phyloP scores from a whole-genome alignment of 257 asterid genomes.

The Fraxinus americana region DNA sequence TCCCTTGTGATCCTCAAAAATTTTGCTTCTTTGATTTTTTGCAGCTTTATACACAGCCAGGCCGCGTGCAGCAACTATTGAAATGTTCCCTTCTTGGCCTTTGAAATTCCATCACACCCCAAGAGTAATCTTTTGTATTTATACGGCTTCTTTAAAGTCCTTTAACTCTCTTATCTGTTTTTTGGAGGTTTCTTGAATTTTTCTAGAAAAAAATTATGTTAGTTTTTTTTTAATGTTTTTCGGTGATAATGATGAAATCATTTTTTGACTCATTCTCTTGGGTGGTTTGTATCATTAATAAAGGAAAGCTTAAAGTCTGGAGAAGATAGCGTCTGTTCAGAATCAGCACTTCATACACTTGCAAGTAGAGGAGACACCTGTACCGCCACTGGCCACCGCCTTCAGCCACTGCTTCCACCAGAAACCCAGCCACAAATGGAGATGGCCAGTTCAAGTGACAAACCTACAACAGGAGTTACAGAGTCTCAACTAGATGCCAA shows the following conservation, averaged over 20 bases:
- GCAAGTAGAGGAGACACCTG: slow-evolving; percentile 30
- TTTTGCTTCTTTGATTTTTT: slow-evolving; percentile 53
- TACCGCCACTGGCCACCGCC: slow-evolving; percentile 41
- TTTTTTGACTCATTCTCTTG: slow-evolving; percentile 36
- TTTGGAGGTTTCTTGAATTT: slow-evolving; percentile 36
- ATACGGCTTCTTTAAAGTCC: background rate
- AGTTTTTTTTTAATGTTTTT: slow-evolving; percentile 5
- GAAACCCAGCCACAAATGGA: slow-evolving; percentile 37
- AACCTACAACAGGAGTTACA: slow-evolving; percentile 37
- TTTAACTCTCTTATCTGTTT: background rate
- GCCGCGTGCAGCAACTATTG: slow-evolving; percentile 86
- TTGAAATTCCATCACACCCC: slow-evolving; percentile 68
- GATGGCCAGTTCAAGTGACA: slow-evolving; percentile 47
- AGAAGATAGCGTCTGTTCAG: slow-evolving; percentile 78
- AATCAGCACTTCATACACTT: slow-evolving; percentile 59
- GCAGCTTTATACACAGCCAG: slow-evolving; percentile 82
- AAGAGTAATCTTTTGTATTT: slow-evolving; percentile 41
- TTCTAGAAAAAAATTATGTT: background rate
- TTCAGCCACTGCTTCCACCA: slow-evolving; percentile 41
- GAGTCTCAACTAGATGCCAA: slow-evolving; percentile 44
- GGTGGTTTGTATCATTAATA: slow-evolving; percentile 23
- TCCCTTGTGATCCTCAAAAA: slow-evolving; percentile 45
- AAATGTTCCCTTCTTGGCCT: slow-evolving; percentile 98
- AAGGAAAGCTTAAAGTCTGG: slow-evolving; percentile 85
- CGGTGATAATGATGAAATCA: slow-evolving; percentile 32